Percentiles rank a stretch among this genome's conserved stretches.
Evolutionary conservation across 192 early-diverging fungal species (phyloP).

Genomic region (Gamsiella multidivaricata): DNA sequence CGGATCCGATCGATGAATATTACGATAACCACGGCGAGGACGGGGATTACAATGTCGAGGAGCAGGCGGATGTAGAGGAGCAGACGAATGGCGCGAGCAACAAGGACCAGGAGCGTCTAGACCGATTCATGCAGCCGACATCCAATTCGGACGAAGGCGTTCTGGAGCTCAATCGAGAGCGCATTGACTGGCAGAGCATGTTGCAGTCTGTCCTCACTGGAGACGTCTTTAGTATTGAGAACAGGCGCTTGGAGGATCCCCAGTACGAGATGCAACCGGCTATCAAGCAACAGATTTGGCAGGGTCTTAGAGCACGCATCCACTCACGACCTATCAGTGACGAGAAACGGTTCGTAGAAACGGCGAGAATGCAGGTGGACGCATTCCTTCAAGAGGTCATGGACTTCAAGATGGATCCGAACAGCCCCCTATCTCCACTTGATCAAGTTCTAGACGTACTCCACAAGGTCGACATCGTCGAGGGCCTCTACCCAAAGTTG

Average conservation of each 20-base stretch:
- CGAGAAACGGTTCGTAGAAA: conserved; percentile 76
- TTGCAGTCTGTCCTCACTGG: conserved; percentile 82
- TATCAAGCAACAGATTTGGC: conserved; percentile 74
- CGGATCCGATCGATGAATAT: conserved; percentile 34
- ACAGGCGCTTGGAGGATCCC: conserved; percentile 71
- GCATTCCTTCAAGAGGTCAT: conserved; percentile 68
- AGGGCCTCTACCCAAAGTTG: conserved; percentile 81
- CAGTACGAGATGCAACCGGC: conserved; percentile 44
- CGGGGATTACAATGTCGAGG: conserved; percentile 1
- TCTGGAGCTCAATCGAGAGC: conserved; percentile 61
- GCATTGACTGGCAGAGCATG: conserved; percentile 89
- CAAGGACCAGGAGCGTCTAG: conserved; percentile 51
- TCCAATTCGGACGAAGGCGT: conserved; percentile 49
- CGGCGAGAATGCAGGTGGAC: conserved; percentile 70
- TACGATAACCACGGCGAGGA: conserved; percentile 42
- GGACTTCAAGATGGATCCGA: conserved; percentile 63
- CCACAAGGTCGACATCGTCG: conserved; percentile 81
- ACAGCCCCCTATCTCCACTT: conserved; percentile 52
- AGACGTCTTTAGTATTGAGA: conserved; percentile 87
- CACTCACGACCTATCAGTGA: conserved; percentile 69
- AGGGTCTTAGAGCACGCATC: conserved; percentile 74
- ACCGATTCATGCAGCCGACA: conserved; percentile 49
- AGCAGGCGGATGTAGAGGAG: conserved; percentile 1
- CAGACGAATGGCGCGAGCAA: conserved; percentile 4
- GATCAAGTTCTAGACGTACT: conserved; percentile 75